Conservation (phyloP, 306 rosid species). For the Benincasa hispida region DNA sequence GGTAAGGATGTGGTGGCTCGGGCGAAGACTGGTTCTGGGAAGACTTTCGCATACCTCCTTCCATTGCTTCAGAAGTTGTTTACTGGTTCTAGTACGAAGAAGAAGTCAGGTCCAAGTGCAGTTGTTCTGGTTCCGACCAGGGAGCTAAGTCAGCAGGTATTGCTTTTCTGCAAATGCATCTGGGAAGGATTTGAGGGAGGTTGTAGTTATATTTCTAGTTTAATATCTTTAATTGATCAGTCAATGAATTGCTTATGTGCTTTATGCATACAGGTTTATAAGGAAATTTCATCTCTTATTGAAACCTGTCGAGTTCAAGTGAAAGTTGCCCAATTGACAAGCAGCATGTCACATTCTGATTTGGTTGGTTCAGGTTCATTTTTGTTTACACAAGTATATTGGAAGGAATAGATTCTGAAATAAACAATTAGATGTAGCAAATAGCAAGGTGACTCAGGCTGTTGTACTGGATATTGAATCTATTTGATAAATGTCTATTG, state of each 20-base stretch:
- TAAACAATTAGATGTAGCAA: neutral
- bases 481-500: slow-evolving; percentile 16
- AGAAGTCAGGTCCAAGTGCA: slow-evolving; percentile 67
- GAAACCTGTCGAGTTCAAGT: slow-evolving; percentile 65
- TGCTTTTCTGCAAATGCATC: neutral
- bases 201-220: neutral
- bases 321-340: slow-evolving; percentile 71
- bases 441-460: neutral
- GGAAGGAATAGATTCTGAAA: neutral
- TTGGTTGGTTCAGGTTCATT: slow-evolving; percentile 44
- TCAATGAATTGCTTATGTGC: neutral
- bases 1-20: slow-evolving; percentile 94
- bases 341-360: slow-evolving; percentile 54
- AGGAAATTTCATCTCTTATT: slow-evolving; percentile 49
- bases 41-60: slow-evolving; percentile 80
- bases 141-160: slow-evolving; percentile 77
- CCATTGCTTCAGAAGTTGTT: slow-evolving; percentile 88
- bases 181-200: neutral
- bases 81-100: slow-evolving; percentile 25
- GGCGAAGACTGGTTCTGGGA: slow-evolving; percentile 94
- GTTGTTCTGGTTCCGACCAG: slow-evolving; percentile 67
- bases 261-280: slow-evolving; percentile 34
- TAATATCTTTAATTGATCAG: neutral
- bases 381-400: neutral
- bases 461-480: neutral